These are phyloP conservation scores for Physcomitrellopsis africana DNA, from an alignment of 225 moss, liverwort and hornwort species.

Conservation along the genomic window DNA sequence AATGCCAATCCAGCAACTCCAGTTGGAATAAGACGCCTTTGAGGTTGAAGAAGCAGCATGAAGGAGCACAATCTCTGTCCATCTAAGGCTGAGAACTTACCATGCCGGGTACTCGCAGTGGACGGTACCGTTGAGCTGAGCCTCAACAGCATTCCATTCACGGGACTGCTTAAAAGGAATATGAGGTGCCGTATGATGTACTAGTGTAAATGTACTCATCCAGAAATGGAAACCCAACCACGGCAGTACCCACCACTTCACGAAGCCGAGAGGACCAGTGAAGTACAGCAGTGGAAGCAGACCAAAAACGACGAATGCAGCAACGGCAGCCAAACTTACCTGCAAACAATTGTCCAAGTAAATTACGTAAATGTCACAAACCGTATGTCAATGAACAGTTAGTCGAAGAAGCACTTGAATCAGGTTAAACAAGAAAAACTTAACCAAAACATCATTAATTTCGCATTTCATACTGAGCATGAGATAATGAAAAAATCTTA, in stretches of 20 bases:
- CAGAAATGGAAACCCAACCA: slow-evolving; percentile 85
- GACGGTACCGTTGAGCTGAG: slow-evolving; percentile 75
- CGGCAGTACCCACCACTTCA: slow-evolving; percentile 78
- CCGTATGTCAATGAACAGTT: not conserved
- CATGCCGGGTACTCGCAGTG: slow-evolving; percentile 78
- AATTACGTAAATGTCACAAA: not conserved
- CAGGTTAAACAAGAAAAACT: not conserved
- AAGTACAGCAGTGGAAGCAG: slow-evolving; percentile 57
- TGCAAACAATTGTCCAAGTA: slow-evolving; percentile 15
- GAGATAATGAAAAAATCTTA: no score
- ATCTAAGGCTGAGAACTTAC: slow-evolving; percentile 25
- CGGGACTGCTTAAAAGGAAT: slow-evolving; percentile 66
- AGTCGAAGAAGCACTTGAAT: no score
- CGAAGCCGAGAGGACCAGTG: slow-evolving; percentile 63
- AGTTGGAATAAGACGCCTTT: no score
- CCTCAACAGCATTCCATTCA: slow-evolving; percentile 68
- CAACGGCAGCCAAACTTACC: slow-evolving; percentile 60
- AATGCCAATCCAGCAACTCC: no score
- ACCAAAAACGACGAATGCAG: slow-evolving; percentile 49
- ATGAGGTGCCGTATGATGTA: slow-evolving; percentile 79
- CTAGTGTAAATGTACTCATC: slow-evolving; percentile 88
- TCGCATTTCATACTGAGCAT: no score
- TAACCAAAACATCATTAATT: no score
- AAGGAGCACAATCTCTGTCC: not conserved
- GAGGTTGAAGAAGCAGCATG: not conserved